Percentiles rank a stretch among this genome's conserved stretches.
These are phyloP conservation scores for Neopestalotiopsis sp. DNA, from an alignment of 2,329 filamentous ascomycete species.

Conservation along the genomic window DNA sequence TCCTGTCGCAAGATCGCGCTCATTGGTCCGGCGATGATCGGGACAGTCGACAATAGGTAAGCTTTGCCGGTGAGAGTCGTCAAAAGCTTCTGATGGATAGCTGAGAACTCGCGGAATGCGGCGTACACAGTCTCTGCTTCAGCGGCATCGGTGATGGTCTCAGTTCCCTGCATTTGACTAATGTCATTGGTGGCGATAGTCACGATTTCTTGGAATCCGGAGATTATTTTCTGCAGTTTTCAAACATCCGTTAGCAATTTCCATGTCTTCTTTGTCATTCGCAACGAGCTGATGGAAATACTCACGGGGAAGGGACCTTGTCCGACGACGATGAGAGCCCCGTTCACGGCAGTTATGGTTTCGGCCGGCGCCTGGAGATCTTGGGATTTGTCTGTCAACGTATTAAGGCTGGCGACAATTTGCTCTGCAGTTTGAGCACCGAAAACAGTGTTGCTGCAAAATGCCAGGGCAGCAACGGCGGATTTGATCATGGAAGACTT, in stretches of 20 bases:
- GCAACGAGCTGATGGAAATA: no score
- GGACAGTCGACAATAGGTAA: constrained; percentile 31
- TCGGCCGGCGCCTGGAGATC: constrained; percentile 32
- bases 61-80: constrained; percentile 42
- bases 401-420: constrained; percentile 29
- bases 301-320: constrained; percentile 33
- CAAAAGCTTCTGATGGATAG: constrained; percentile 36
- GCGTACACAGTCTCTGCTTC: constrained; percentile 28
- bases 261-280: background rate
- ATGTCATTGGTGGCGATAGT: constrained; percentile 24
- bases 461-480: background rate
- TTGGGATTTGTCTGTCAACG: constrained; percentile 31
- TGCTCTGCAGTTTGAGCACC: constrained; percentile 20
- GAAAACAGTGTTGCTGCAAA: background rate
- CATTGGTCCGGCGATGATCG: constrained; percentile 34
- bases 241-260: background rate
- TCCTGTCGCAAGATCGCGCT: constrained; percentile 31
- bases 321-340: constrained; percentile 30
- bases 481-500: background rate
- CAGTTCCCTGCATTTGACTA: constrained; percentile 24
- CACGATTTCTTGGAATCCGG: constrained; percentile 36
- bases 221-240: constrained; percentile 26
- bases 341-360: constrained; percentile 32
- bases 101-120: constrained; percentile 36
- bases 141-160: constrained; percentile 19